phyloP scores from a whole-genome alignment of 345 rosid species.

The Kandelia obovata region DNA sequence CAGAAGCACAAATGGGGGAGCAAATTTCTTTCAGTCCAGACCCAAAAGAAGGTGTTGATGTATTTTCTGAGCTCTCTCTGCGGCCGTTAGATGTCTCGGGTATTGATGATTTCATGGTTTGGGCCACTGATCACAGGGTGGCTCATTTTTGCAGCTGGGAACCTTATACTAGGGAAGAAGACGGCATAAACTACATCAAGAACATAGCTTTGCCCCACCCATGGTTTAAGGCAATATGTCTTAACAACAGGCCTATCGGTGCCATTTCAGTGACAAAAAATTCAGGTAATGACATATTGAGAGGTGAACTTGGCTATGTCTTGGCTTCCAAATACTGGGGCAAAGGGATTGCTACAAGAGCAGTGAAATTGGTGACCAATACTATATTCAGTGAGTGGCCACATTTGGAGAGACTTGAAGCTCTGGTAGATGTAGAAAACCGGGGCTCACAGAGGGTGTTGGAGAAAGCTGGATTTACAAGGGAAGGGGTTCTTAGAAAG shows the following conservation, averaged over 20 bases:
- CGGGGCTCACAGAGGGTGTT: conserved; percentile 57
- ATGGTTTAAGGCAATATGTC: conserved; percentile 60
- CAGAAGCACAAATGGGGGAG: too few relatives aligned
- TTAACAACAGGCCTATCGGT: conserved; percentile 47
- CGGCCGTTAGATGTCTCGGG: conserved; percentile 43
- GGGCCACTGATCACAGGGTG: conserved; percentile 54
- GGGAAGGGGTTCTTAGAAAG: conserved; percentile 66
- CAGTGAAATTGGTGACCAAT: conserved; percentile 43
- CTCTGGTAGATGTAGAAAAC: conserved; percentile 54
- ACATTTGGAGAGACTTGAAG: conserved; percentile 61
- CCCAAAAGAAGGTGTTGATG: conserved; percentile 1
- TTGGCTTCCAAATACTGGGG: conserved; percentile 52
- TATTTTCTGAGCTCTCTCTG: conserved; percentile 29
- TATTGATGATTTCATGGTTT: conserved; percentile 62
- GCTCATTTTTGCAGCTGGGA: conserved; percentile 54
- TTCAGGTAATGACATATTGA: conserved; percentile 32
- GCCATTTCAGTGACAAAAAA: conserved; percentile 46
- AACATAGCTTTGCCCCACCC: conserved; percentile 43
- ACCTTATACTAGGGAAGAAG: conserved; percentile 47
- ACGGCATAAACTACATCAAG: conserved; percentile 37
- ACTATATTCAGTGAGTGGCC: conserved; percentile 49
- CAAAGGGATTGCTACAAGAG: conserved; percentile 55
- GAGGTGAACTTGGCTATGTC: conserved; percentile 54
- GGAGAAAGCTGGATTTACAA: conserved; percentile 63
- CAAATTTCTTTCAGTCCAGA: neutral